Evolutionary conservation across 768 basidiomycete species (phyloP), one percentile per base, ranked within the genome.

Genomic region (Suillus clintonianus): DNA sequence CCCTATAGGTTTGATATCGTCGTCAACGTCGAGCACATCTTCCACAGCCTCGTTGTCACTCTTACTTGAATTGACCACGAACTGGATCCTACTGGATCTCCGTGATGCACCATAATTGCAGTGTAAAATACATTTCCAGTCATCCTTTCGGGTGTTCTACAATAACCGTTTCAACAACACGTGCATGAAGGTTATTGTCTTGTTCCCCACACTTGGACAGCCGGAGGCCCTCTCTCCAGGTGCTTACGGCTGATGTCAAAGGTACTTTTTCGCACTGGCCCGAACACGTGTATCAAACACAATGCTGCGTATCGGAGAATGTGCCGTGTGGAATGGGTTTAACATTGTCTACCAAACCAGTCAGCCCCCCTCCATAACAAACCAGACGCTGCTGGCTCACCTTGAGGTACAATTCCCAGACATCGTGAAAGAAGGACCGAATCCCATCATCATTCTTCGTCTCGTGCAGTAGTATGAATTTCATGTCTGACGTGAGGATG

Each of bases 341-440:
- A 97, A 61, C 80, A 87, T 83, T 64, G 91, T 89, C 95, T 97
- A 78, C 22, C 43, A 41, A 34, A 53, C 34, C 62, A 61, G 47
- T 19, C 15, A 47, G 61, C 11, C 13, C 5, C 30, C 2, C 34
- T 17, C 24, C 48, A 8, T n/a, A n/a, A 27, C 27, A 6, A 32
- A 41, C 34, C 60, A 30, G 13, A 22, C 1, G 2, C 24, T 15
- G 19, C 24, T 6, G 24, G 24, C 83, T 67, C 67, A 95, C 97
- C 89, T 99, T 99, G 55, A 97, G 87, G 79, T 97, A 99, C 69
- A 92, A 71, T 82, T 99, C 97, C 97, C 97, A 99, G 34, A 97
- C 89, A 10, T 99, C 97, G 70, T 86, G 87, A 71, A 99, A 92
- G 82, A 99, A 99, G 61, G 84, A 76, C 59, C 90, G 86, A 75